Percentiles rank a stretch among this genome's conserved stretches.
These are phyloP conservation scores for Helminthosporium solani DNA, from an alignment of 2,329 filamentous ascomycete species.

Conservation along the genomic window DNA sequence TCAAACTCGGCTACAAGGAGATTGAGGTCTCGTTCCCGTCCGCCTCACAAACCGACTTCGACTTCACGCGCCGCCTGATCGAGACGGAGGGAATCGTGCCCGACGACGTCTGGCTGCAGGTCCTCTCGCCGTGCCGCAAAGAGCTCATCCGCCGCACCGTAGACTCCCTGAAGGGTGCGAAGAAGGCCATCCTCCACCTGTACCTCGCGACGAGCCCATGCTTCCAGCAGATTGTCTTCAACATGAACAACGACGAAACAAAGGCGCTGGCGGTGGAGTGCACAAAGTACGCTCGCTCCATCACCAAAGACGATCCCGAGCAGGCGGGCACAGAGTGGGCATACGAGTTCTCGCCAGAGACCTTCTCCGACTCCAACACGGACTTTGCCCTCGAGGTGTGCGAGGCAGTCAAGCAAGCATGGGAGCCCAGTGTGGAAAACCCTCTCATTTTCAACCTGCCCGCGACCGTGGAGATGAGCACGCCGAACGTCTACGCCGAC, in stretches of 20 bases:
- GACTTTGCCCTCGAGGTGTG: constrained; percentile 83
- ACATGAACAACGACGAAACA: constrained; percentile 78
- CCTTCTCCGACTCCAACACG: constrained; percentile 85
- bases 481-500: constrained; percentile 93
- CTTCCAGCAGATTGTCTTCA: constrained; percentile 89
- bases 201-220: constrained; percentile 96
- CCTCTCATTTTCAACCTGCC: constrained; percentile 97
- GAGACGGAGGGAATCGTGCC: constrained; percentile 81
- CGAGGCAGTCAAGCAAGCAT: constrained; percentile 89
- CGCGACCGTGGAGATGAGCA: constrained; percentile 91
- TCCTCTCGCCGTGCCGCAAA: constrained; percentile 86
- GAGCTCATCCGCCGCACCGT: constrained; percentile 90
- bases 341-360: constrained; percentile 83
- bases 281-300: constrained; percentile 79
- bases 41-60: constrained; percentile 91
- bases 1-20: constrained; percentile 92
- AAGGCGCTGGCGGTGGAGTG: constrained; percentile 81
- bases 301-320: constrained; percentile 77
- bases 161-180: constrained; percentile 81
- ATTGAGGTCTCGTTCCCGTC: constrained; percentile 96
- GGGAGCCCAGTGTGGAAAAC: constrained; percentile 76
- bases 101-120: constrained; percentile 88
- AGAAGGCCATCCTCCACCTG: constrained; percentile 92
- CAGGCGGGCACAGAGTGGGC: constrained; percentile 65
- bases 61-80: constrained; percentile 85